Conservation (phyloP, 768 basidiomycete species). For the Tulasnella sp. region DNA sequence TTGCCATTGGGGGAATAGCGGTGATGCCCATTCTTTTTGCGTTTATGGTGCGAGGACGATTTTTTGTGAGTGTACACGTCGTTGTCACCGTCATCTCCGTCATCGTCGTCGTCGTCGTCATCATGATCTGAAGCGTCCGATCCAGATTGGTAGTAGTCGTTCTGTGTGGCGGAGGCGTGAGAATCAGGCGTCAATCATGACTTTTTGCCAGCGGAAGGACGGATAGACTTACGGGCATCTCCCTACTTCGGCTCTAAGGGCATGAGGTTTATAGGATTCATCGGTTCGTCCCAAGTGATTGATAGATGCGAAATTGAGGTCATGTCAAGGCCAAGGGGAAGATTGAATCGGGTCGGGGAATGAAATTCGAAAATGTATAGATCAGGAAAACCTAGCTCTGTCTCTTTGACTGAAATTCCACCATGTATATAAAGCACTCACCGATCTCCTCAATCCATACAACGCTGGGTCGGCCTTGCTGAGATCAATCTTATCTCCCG, state of each 20-base stretch:
- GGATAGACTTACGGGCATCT: neutral
- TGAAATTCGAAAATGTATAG: conserved; percentile 3
- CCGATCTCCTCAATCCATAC: conserved; percentile 25
- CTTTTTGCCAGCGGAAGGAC: neutral
- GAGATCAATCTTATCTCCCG: conserved; percentile 19
- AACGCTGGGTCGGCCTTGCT: conserved; percentile 22
- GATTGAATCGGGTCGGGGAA: neutral
- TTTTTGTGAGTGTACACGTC: conserved; percentile 14
- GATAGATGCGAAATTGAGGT: neutral
- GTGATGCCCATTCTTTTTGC: neutral
- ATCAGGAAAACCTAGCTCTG: neutral
- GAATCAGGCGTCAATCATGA: neutral
- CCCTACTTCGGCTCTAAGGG: conserved; percentile 11
- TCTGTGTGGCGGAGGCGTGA: conserved; percentile 5
- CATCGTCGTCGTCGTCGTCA: conserved; percentile 12
- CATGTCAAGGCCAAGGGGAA: neutral
- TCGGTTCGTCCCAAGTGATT: conserved; percentile 15
- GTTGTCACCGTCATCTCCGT: conserved; percentile 17
- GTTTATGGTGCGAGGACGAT: neutral
- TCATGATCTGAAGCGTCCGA: conserved; percentile 11
- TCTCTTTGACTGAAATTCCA: neutral
- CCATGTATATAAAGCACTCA: conserved; percentile 16
- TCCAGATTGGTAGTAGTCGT: conserved; percentile 8
- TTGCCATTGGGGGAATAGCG: neutral
- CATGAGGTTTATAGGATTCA: conserved; percentile 2